These are phyloP conservation scores for Aspergillus cristatus DNA, from an alignment of 495 filamentous ascomycete genomes.

Conservation along the genomic window DNA sequence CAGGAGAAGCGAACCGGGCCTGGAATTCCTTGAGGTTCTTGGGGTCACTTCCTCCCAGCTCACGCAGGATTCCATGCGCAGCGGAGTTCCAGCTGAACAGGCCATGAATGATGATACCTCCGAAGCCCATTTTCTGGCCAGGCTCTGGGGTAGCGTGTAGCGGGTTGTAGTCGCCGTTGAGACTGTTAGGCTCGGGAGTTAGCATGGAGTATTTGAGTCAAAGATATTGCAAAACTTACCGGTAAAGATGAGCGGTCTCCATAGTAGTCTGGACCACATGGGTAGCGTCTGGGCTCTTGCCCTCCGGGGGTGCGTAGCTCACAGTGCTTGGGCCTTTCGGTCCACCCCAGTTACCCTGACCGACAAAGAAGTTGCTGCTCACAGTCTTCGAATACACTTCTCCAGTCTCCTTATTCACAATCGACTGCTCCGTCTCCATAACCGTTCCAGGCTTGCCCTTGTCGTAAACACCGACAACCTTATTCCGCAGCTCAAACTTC, in stretches of 20 bases:
- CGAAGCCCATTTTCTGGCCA: constrained; percentile 81
- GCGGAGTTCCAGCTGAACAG: constrained; percentile 77
- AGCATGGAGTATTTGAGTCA: not conserved
- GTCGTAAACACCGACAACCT: constrained; percentile 82
- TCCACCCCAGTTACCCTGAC: constrained; percentile 80
- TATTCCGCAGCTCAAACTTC: constrained; percentile 67
- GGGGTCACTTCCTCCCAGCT: constrained; percentile 66
- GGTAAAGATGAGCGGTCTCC: constrained; percentile 67
- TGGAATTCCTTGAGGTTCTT: constrained; percentile 77
- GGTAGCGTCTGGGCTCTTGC: constrained; percentile 63
- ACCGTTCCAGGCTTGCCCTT: constrained; percentile 81
- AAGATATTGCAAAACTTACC: too few species aligned
- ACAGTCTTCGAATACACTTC: constrained; percentile 64
- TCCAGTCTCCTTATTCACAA: constrained; percentile 60
- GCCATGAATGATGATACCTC: constrained; percentile 81
- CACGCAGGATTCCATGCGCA: constrained; percentile 63
- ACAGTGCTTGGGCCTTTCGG: constrained; percentile 74
- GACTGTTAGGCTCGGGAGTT: constrained; percentile 20
- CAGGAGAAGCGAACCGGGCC: constrained; percentile 77
- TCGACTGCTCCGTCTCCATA: constrained; percentile 66
- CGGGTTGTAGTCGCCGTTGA: constrained; percentile 90
- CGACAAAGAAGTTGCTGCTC: constrained; percentile 68
- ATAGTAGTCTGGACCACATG: constrained; percentile 56
- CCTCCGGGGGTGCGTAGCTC: constrained; percentile 66
- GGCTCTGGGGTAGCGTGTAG: constrained; percentile 79